Evolutionary conservation across 2,329 filamentous ascomycete species (phyloP).

Genomic region (Phoma sp.): DNA sequence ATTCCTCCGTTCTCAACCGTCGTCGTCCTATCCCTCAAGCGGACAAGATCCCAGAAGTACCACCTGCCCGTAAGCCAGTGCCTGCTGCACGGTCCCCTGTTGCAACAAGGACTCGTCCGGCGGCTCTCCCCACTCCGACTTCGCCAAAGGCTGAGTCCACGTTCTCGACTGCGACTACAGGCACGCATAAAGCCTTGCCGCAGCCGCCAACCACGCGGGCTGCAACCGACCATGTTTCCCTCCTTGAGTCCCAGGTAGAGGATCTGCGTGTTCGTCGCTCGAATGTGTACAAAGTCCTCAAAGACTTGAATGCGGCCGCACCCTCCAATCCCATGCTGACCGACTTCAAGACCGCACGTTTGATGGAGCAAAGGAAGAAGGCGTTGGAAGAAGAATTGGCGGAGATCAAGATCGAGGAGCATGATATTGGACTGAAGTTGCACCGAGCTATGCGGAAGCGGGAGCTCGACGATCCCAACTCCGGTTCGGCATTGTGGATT

Average conservation of each 20-base stretch:
- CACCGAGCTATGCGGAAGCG: constrained; percentile 49
- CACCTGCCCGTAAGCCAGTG: constrained; percentile 36
- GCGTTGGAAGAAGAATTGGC: constrained; percentile 46
- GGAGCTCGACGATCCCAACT: constrained; percentile 45
- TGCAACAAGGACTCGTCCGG: constrained; percentile 23
- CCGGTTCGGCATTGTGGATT: constrained; percentile 47
- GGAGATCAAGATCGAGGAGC: constrained; percentile 46
- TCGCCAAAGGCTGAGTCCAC: constrained; percentile 32
- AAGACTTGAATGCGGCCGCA: constrained; percentile 43
- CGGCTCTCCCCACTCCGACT: constrained; percentile 19
- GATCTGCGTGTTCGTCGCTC: constrained; percentile 45
- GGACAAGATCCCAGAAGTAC: constrained; percentile 26
- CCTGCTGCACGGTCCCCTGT: constrained; percentile 24
- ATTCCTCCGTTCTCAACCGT: constrained; percentile 41
- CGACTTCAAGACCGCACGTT: constrained; percentile 42
- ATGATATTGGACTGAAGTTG: constrained; percentile 49
- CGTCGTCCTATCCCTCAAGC: constrained; percentile 39
- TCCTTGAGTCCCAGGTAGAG: constrained; percentile 48
- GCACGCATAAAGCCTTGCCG: constrained; percentile 47
- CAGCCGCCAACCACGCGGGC: constrained; percentile 43
- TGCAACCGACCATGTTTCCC: constrained; percentile 45
- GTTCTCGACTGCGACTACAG: constrained; percentile 30
- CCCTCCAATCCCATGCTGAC: constrained; percentile 48
- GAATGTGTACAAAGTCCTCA: constrained; percentile 46
- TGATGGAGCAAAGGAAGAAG: constrained; percentile 45